Conservation (phyloP, 2,329 filamentous ascomycete species). For the Penicillium sp. region DNA sequence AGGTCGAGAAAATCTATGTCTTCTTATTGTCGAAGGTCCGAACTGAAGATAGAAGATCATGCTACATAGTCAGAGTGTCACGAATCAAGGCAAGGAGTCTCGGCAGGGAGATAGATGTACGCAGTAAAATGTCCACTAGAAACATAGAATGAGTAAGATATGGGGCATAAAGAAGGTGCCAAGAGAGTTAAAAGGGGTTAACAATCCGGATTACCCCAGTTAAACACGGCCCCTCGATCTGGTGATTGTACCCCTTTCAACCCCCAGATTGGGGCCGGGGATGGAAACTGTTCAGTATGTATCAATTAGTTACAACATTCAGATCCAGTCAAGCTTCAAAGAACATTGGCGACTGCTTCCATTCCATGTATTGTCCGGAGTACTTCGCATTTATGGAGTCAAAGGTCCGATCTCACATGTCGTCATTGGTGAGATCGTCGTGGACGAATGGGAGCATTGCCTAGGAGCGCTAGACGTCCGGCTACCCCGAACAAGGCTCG, state of each 20-base stretch:
- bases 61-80: neutral
- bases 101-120: neutral
- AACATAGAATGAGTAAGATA: too few relatives aligned
- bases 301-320: neutral
- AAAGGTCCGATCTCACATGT: conserved; percentile 2
- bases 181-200: neutral
- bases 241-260: neutral
- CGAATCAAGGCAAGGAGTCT: neutral
- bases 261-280: too few relatives aligned
- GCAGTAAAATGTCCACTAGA: neutral
- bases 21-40: neutral
- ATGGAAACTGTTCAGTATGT: too few relatives aligned
- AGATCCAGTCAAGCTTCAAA: neutral
- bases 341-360: too few relatives aligned
- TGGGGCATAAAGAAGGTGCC: neutral
- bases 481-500: conserved; percentile 18
- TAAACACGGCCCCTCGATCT: neutral
- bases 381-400: too few relatives aligned
- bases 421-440: conserved; percentile 15
- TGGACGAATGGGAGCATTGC: neutral
- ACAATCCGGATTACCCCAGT: neutral
- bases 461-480: neutral
- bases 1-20: neutral
- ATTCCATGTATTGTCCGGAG: too few relatives aligned
- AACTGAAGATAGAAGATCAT: neutral